Base-by-base conservation (phyloP, 352 stramenopile genomes). In the Globisporangium splendens region DNA sequence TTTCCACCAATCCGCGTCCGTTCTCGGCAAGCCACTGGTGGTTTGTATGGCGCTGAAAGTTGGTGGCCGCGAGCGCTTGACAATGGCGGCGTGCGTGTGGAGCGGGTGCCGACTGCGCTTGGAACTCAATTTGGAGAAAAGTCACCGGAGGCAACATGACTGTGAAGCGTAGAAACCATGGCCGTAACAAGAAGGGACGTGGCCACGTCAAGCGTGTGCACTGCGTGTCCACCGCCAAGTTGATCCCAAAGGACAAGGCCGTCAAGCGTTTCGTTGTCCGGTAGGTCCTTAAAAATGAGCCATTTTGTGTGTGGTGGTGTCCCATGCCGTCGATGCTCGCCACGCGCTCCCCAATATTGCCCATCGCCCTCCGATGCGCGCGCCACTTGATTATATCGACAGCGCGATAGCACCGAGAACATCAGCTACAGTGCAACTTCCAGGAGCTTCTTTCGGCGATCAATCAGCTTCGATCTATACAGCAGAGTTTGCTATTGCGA, bases 141-240 rank as follows among this genome's bases (percentile, higher is more conserved):
- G 80, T 76, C 69, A 80, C 84, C 72, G 62, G 63, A 89, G 74
- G 67, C 77, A 97, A 79, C 59, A 99, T 99, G 97, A 99, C 97
- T 87, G 96, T 99, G 62, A 99, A 99, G 85, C 90, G 97, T 73
- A 90, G 97, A 68, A 98, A 98, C 80, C 96, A 99, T 83, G 97
- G 97, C 83, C 89, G 97, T 74, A 99, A 99, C 94, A 99, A 99
- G 91, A 98, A 99, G 80, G 95, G 94, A 74, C 96, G 97, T 70
- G 97, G 97, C 77, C 97, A 99, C 89, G 96, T 99, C 66, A 98
- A 99, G 80, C 95, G 96, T 76, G 96, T 99, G 55, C 91, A 96
- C 89, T 99, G 96, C 79, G 95, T 97, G 62, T 98, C 95, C 58
- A 99, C 97, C 59, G 91, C 95, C 77, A 99, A 99, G 89, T 96